Evolutionary conservation across 345 rosid genomes (phyloP).

Genomic region (Hibiscus syriacus): DNA sequence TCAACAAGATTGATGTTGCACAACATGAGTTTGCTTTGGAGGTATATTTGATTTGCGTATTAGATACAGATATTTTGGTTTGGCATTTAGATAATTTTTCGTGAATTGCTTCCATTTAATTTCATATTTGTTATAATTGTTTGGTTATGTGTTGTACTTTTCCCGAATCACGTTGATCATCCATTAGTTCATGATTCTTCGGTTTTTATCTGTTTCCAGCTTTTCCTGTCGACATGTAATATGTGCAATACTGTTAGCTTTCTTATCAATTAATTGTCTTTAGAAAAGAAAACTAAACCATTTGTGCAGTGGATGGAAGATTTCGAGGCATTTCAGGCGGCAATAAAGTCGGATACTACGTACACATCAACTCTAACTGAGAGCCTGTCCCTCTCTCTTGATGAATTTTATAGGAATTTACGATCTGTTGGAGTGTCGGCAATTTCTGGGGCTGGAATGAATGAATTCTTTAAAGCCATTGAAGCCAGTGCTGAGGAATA

Average conservation of each 20-base stretch:
- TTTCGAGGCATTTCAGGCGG: slow-evolving; percentile 69
- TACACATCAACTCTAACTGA: slow-evolving; percentile 53
- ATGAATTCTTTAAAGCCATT: slow-evolving; percentile 58
- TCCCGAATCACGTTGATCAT: no score
- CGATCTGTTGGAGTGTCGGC: slow-evolving; percentile 79
- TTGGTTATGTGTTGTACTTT: no score
- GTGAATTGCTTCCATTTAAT: background rate
- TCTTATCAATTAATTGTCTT: background rate
- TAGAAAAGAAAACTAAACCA: no score
- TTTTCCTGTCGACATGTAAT: background rate
- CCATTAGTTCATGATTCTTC: background rate
- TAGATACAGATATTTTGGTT: background rate
- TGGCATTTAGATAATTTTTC: background rate
- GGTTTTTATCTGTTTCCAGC: background rate
- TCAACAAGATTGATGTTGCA: slow-evolving; percentile 79
- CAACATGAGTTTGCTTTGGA: slow-evolving; percentile 78
- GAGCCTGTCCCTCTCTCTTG: slow-evolving; percentile 61
- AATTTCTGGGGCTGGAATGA: slow-evolving; percentile 74
- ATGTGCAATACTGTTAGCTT: background rate
- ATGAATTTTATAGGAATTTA: slow-evolving; percentile 59
- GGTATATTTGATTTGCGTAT: slow-evolving; percentile 24
- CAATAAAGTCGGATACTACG: slow-evolving; percentile 47
- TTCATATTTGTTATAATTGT: no score
- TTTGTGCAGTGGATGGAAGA: slow-evolving; percentile 74
- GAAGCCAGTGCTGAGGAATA: slow-evolving; percentile 65